phyloP scores from a whole-genome alignment of 108 stramenopile species.

The Skeletonema costatum region DNA sequence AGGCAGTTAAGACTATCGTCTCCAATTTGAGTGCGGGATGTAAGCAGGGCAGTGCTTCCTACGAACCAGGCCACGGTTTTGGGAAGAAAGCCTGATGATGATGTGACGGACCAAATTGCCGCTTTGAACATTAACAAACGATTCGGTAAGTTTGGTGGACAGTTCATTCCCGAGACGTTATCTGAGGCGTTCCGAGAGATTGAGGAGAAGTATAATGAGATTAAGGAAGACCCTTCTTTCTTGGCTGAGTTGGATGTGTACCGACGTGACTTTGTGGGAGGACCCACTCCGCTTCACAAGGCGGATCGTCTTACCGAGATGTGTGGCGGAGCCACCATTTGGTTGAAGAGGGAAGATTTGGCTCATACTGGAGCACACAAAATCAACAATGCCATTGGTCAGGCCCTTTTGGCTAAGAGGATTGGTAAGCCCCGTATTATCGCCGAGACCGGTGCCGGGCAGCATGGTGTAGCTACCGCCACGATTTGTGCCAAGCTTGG shows the following conservation, averaged over 20 bases:
- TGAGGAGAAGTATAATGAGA: slow-evolving; percentile 83
- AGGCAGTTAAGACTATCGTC: slow-evolving; percentile 74
- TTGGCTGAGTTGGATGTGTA: slow-evolving; percentile 91
- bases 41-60: slow-evolving; percentile 62
- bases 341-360: slow-evolving; percentile 97
- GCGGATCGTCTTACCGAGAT: slow-evolving; percentile 90
- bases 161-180: slow-evolving; percentile 98
- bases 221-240: slow-evolving; percentile 91
- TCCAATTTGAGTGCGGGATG: slow-evolving; percentile 63
- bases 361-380: slow-evolving; percentile 98
- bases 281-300: slow-evolving; percentile 94
- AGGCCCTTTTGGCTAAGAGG: slow-evolving; percentile 94
- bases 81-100: slow-evolving; percentile 70
- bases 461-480: slow-evolving; percentile 98
- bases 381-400: slow-evolving; percentile 98
- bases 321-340: slow-evolving; percentile 93
- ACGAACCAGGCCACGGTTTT: slow-evolving; percentile 76
- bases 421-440: slow-evolving; percentile 97
- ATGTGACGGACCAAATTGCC: slow-evolving; percentile 44
- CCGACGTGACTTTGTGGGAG: slow-evolving; percentile 91
- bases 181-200: slow-evolving; percentile 96
- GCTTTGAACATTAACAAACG: slow-evolving; percentile 45
- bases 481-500: slow-evolving; percentile 96
- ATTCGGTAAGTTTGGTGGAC: slow-evolving; percentile 97
- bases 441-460: slow-evolving; percentile 97